Evolutionary conservation across 164 flowering plant species (phyloP).

Genomic region (Dillenia suffruticosa): DNA sequence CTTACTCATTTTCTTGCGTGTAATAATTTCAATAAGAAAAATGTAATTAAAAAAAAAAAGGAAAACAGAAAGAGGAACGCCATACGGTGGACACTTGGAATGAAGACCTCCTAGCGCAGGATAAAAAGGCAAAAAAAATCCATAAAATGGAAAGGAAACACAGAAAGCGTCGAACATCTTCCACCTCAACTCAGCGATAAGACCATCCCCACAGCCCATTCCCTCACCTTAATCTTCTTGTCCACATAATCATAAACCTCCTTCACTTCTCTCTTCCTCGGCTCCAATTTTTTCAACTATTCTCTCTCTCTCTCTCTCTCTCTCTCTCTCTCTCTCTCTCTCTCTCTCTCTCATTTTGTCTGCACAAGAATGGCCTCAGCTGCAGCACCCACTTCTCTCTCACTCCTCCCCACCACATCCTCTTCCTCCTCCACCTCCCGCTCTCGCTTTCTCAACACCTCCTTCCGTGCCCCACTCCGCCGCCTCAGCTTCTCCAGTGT

Average conservation of each 20-base stretch:
- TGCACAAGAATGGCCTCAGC: constrained; percentile 48
- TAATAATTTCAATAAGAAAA: too few relatives aligned
- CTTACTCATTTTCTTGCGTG: too few relatives aligned
- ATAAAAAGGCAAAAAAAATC: too few relatives aligned
- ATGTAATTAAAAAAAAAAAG: too few relatives aligned
- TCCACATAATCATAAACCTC: constrained; percentile 20
- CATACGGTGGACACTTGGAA: too few relatives aligned
- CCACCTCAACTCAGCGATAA: constrained; percentile 69
- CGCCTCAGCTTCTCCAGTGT: constrained; percentile 47
- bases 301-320: constrained; percentile 6
- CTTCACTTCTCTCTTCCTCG: not conserved
- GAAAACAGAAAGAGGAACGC: too few relatives aligned
- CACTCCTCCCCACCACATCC: constrained; percentile 26
- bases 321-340: constrained; percentile 1
- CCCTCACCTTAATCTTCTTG: constrained; percentile 15
- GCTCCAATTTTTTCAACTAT: not conserved
- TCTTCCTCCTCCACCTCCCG: not conserved
- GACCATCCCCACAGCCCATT: constrained; percentile 24
- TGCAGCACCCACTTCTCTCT: constrained; percentile 40
- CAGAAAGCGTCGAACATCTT: constrained; percentile 25
- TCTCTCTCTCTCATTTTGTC: not conserved
- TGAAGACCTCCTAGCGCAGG: too few relatives aligned
- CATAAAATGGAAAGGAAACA: not conserved
- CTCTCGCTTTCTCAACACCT: constrained; percentile 10
- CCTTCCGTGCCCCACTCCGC: constrained; percentile 31